Evolutionary conservation across 345 rosid genomes (phyloP).

Genomic region (Anastatica hierochuntica): DNA sequence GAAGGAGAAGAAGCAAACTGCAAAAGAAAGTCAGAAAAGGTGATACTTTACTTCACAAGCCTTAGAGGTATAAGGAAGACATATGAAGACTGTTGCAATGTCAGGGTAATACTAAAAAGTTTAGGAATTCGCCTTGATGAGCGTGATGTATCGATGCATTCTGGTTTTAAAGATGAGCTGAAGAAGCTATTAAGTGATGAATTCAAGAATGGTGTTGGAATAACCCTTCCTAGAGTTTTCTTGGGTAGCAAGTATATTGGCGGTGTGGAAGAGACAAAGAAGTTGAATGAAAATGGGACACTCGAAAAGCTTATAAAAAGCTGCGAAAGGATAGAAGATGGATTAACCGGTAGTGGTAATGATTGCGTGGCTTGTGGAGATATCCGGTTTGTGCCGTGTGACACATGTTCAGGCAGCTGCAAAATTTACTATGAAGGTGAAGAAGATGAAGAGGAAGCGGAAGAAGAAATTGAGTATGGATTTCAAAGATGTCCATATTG

Average conservation of each 20-base stretch:
- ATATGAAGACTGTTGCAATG: slow-evolving; percentile 69
- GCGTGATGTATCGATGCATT: slow-evolving; percentile 89
- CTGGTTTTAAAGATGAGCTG: slow-evolving; percentile 70
- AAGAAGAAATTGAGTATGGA: slow-evolving; percentile 40
- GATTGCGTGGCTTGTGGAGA: slow-evolving; percentile 88
- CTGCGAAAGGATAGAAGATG: slow-evolving; percentile 44
- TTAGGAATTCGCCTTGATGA: slow-evolving; percentile 54
- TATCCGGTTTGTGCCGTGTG: slow-evolving; percentile 83
- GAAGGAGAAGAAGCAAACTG: neutral
- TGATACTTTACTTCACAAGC: slow-evolving; percentile 66
- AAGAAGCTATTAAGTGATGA: slow-evolving; percentile 42
- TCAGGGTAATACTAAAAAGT: slow-evolving; percentile 48
- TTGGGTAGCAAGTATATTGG: slow-evolving; percentile 64
- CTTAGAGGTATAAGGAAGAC: slow-evolving; percentile 86
- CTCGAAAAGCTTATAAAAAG: slow-evolving; percentile 50
- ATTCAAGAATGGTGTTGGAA: slow-evolving; percentile 24
- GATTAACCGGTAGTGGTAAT: slow-evolving; percentile 16
- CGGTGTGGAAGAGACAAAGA: slow-evolving; percentile 66
- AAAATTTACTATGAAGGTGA: slow-evolving; percentile 53
- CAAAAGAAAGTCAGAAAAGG: slow-evolving; percentile 27
- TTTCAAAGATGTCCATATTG: slow-evolving; percentile 77
- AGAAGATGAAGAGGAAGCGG: slow-evolving; percentile 21
- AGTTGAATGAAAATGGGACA: slow-evolving; percentile 69
- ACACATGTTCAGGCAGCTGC: slow-evolving; percentile 88
- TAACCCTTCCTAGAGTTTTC: slow-evolving; percentile 59